These are phyloP conservation scores for Globisporangium rhizosaccharum DNA, from an alignment of 352 stramenopile genomes.

Conservation along the genomic window DNA sequence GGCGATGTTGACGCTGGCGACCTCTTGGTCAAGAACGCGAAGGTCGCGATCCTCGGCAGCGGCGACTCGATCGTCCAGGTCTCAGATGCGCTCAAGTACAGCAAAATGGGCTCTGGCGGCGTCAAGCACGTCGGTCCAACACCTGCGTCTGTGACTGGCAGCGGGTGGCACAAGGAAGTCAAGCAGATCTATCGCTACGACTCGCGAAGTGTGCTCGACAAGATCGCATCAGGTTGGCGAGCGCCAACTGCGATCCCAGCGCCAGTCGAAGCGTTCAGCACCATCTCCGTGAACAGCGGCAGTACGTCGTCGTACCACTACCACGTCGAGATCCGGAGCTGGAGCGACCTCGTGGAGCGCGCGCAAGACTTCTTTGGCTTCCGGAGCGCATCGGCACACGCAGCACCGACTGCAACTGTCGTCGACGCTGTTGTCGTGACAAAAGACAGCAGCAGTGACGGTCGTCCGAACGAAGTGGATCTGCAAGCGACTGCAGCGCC, in stretches of 20 bases:
- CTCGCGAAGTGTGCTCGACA: slow-evolving; percentile 1
- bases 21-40: slow-evolving; percentile 8
- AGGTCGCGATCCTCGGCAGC: slow-evolving; percentile 17
- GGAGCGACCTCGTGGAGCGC: slow-evolving; percentile 6
- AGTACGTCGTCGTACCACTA: background rate
- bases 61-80: slow-evolving; percentile 15
- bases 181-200: slow-evolving; percentile 4
- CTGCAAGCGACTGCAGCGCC: background rate
- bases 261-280: slow-evolving; percentile 11
- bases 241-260: slow-evolving; percentile 5
- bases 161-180: slow-evolving; percentile 1
- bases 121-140: slow-evolving; percentile 13
- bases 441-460: too few species aligned
- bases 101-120: slow-evolving; percentile 14
- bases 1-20: slow-evolving; percentile 19
- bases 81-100: slow-evolving; percentile 3
- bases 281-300: background rate
- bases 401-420: background rate
- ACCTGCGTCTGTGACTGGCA: slow-evolving; percentile 6
- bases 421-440: too few species aligned
- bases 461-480: too few species aligned
- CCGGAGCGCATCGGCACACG: background rate
- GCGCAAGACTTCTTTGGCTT: slow-evolving; percentile 8
- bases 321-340: slow-evolving; percentile 13
- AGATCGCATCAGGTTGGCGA: background rate